phyloP scores from a whole-genome alignment of 768 basidiomycete species.

The Mycena amicta region DNA sequence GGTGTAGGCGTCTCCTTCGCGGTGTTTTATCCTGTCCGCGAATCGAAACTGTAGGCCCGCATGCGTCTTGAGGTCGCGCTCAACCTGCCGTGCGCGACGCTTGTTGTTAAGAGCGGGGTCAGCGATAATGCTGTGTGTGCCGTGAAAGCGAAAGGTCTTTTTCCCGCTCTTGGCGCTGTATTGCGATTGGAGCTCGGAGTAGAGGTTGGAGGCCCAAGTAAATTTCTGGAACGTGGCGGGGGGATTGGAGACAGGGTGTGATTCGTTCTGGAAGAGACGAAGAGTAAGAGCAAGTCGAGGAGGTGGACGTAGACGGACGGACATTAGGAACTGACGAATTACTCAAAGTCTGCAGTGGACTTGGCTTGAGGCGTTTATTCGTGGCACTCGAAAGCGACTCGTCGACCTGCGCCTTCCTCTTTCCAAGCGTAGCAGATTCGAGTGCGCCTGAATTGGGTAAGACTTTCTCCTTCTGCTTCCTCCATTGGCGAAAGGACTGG shows the following conservation, averaged over 20 bases:
- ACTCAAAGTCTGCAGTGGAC: not conserved
- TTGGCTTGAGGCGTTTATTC: not conserved
- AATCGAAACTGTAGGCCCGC: slow-evolving; percentile 12
- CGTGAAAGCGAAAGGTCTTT: slow-evolving; percentile 9
- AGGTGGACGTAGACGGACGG: not conserved
- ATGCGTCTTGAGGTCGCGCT: slow-evolving; percentile 11
- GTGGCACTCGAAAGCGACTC: not conserved
- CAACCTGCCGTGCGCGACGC: slow-evolving; percentile 6
- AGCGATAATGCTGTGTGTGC: slow-evolving; percentile 21
- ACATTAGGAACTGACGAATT: not conserved
- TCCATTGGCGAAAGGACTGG: not conserved
- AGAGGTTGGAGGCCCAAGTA: not conserved
- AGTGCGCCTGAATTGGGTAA: not conserved
- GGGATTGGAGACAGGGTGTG: not conserved
- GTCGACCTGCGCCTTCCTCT: not conserved
- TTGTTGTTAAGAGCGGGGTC: slow-evolving; percentile 15
- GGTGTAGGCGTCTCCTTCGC: slow-evolving; percentile 2
- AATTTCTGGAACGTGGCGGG: slow-evolving; percentile 5
- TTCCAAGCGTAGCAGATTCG: not conserved
- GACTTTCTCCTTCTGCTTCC: not conserved
- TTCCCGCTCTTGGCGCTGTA: slow-evolving; percentile 5
- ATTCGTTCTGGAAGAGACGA: not conserved
- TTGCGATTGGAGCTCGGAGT: slow-evolving; percentile 7
- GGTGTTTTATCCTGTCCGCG: not conserved
- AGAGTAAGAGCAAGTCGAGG: not conserved